Evolutionary conservation across 108 stramenopile genomes (phyloP).

Genomic region (Fistulifera solaris): DNA sequence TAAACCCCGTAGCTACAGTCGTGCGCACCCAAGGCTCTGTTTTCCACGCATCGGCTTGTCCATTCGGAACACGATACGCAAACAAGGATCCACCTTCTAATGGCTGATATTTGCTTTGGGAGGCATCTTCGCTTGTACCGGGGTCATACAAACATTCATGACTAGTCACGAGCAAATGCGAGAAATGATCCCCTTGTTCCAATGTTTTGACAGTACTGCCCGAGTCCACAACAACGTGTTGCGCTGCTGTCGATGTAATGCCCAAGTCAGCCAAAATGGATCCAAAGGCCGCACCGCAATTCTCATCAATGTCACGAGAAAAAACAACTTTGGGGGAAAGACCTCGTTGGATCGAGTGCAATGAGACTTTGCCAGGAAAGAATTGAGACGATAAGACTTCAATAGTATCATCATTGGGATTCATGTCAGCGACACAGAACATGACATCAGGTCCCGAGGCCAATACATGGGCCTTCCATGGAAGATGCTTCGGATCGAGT

Average conservation of each 20-base stretch:
- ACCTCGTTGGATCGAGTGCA: slow-evolving; percentile 74
- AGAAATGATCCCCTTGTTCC: slow-evolving; percentile 50
- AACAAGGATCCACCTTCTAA: slow-evolving; percentile 82
- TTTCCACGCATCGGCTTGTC: slow-evolving; percentile 50
- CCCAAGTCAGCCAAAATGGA: slow-evolving; percentile 71
- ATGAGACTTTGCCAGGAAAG: slow-evolving; percentile 64
- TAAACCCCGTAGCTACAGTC: slow-evolving; percentile 85
- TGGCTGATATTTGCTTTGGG: not conserved
- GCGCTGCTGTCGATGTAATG: not conserved
- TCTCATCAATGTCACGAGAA: slow-evolving; percentile 63
- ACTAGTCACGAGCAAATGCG: slow-evolving; percentile 68
- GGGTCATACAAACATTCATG: slow-evolving; percentile 53
- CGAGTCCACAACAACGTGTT: slow-evolving; percentile 44
- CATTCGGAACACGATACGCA: slow-evolving; percentile 74
- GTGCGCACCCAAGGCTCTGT: slow-evolving; percentile 70
- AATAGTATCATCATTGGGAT: slow-evolving; percentile 74
- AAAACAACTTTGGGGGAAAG: slow-evolving; percentile 47
- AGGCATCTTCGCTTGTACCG: slow-evolving; percentile 17
- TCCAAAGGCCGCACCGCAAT: slow-evolving; percentile 85
- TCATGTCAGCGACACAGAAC: slow-evolving; percentile 89
- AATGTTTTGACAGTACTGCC: slow-evolving; percentile 66
- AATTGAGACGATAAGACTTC: slow-evolving; percentile 91
- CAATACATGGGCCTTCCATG: slow-evolving; percentile 78
- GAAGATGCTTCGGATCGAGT: slow-evolving; percentile 51
- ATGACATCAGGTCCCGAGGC: slow-evolving; percentile 93